A percentile compares a stretch with the other conserved stretches of the same genome.
Evolutionary conservation across 169 alveolate species (phyloP).

Genomic region (Theileria parva): DNA sequence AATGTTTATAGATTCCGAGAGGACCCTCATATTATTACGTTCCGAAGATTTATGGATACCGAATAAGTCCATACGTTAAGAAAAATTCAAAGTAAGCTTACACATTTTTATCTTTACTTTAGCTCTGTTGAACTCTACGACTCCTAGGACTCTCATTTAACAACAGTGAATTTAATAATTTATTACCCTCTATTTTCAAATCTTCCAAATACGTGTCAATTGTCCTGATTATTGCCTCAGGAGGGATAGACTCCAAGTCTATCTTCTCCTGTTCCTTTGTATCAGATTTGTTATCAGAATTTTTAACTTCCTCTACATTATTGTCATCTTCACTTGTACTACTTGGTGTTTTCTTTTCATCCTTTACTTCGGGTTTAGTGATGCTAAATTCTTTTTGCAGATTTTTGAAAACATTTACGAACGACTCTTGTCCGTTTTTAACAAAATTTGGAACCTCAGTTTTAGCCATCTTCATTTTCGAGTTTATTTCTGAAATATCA

Average conservation of each 20-base stretch:
- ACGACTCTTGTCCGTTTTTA: slow-evolving; percentile 35
- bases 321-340: not conserved
- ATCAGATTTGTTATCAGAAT: not conserved
- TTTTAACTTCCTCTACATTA: not conserved
- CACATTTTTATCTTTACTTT: not conserved
- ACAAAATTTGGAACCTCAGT: slow-evolving; percentile 35
- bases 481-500: not conserved
- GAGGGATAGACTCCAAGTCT: slow-evolving; percentile 46
- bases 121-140: slow-evolving; percentile 24
- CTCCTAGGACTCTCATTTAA: not conserved
- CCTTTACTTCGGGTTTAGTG: not conserved
- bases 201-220: slow-evolving; percentile 30
- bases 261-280: slow-evolving; percentile 10
- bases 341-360: not conserved
- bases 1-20: slow-evolving; percentile 35
- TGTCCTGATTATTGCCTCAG: slow-evolving; percentile 56
- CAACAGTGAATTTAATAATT: slow-evolving; percentile 9
- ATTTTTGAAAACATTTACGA: slow-evolving; percentile 11
- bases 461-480: not conserved
- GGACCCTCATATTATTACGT: slow-evolving; percentile 70
- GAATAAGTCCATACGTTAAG: slow-evolving; percentile 54
- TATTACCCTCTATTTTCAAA: slow-evolving; percentile 32
- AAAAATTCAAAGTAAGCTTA: slow-evolving; percentile 19
- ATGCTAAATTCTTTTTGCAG: slow-evolving; percentile 29
- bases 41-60: slow-evolving; percentile 64